Base-by-base conservation (phyloP, 2,329 filamentous ascomycete species). In the Annulohypoxylon truncatum region DNA sequence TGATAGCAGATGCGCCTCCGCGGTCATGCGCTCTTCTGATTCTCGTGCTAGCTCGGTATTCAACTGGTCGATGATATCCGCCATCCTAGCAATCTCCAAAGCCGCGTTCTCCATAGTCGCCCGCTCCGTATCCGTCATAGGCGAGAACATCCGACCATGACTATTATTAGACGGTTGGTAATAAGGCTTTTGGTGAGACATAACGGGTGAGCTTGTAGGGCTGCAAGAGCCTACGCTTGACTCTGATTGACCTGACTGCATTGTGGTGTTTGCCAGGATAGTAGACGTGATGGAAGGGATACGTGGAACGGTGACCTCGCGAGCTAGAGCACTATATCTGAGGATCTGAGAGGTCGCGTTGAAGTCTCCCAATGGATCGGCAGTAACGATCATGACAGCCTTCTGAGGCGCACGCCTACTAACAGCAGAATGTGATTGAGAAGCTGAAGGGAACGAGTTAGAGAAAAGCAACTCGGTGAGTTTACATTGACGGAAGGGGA, bases 301-400 rank as follows among this genome's bases (percentile, higher is more conserved):
- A 4, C 95, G 90, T 4, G 94, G 94, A 0, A 97, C 93, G 0
- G 95, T 96, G 9, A 98, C 92, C 80, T 98, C 95, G 18, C 94
- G 89, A 0, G 96, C 96, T 3, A 99, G 85, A 0, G 96, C 95
- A 20, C 93, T 96, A 80, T 99, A 99, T 15, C 95, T 90, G 1
- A 99, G 84, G 66, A 99, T 98, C 76, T 98, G 96, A 4, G 93
- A 96, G 0, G 96, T 99, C 10, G 96, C 94, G 76, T 98, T 98
- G 82, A 94, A 97, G 78, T 99, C 96, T 35, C 96, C 95, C 10
- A 92, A 81, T 0, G 96, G 93, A 74, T 99, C 95, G 2, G 95
- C 96, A 0, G 95, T 97, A 13, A 98, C 95, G 61, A 99, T 92
- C 94, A 99, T 98, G 73, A 97, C 89, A 0, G 91, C 94, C 74